phyloP scores from a whole-genome alignment of 2,329 filamentous ascomycete species.

The Neophaeococcomyces mojaviensis region DNA sequence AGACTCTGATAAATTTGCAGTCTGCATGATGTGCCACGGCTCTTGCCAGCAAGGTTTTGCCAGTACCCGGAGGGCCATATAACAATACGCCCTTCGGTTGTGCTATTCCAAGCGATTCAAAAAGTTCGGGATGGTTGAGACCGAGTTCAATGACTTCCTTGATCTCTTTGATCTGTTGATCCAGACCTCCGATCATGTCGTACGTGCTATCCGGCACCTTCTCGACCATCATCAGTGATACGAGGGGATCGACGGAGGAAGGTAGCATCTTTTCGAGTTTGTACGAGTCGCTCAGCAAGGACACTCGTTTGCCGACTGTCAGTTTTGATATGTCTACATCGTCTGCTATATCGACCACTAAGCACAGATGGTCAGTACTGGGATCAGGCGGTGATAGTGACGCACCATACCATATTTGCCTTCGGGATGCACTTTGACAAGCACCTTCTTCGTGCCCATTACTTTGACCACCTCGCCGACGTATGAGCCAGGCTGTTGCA shows the following conservation, averaged over 20 bases:
- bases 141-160: slow-evolving; percentile 99
- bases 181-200: slow-evolving; percentile 98
- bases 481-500: slow-evolving; percentile 96
- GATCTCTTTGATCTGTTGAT: slow-evolving; percentile 99
- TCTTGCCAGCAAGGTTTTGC: slow-evolving; percentile 90
- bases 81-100: slow-evolving; percentile 96
- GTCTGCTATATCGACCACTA: slow-evolving; percentile 93
- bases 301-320: slow-evolving; percentile 94
- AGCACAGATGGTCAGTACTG: slow-evolving; percentile 20
- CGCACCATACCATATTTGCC: slow-evolving; percentile 86
- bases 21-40: slow-evolving; percentile 97
- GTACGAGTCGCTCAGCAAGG: slow-evolving; percentile 92
- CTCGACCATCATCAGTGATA: slow-evolving; percentile 99
- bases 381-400: slow-evolving; percentile 10
- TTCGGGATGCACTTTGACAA: slow-evolving; percentile 98
- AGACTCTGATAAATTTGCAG: slow-evolving; percentile 98
- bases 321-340: slow-evolving; percentile 92
- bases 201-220: slow-evolving; percentile 99
- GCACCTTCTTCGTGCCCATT: slow-evolving; percentile 98
- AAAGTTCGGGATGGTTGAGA: slow-evolving; percentile 95
- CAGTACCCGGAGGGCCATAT: slow-evolving; percentile 93
- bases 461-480: slow-evolving; percentile 99
- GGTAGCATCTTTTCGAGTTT: slow-evolving; percentile 98
- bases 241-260: slow-evolving; percentile 93
- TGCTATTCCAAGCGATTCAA: slow-evolving; percentile 97